Conservation (phyloP, 179 eudicot species). For the Carnegiea gigantea region DNA sequence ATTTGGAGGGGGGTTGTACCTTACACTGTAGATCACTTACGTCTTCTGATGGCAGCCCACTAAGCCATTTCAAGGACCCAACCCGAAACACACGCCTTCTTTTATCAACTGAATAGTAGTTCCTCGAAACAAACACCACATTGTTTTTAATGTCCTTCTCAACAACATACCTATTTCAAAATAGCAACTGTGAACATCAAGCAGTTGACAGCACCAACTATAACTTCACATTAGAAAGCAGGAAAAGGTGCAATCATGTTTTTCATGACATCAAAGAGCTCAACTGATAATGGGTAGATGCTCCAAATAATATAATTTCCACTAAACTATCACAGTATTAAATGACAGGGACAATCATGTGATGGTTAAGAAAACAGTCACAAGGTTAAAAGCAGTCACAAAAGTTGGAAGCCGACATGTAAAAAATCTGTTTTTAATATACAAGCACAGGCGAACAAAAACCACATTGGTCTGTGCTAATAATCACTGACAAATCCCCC, state of each 20-base stretch:
- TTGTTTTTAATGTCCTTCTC: slow-evolving; percentile 85
- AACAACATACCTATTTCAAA: slow-evolving; percentile 73
- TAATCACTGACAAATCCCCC: too few species aligned
- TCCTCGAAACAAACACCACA: slow-evolving; percentile 85
- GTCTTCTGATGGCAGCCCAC: slow-evolving; percentile 45
- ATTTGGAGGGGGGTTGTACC: slow-evolving; percentile 34
- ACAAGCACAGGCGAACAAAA: background rate
- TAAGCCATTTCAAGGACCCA: slow-evolving; percentile 87
- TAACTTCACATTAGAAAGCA: background rate
- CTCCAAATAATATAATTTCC: background rate
- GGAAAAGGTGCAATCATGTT: background rate
- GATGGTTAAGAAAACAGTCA: background rate
- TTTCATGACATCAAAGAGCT: background rate
- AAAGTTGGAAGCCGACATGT: background rate
- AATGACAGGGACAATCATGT: too few species aligned
- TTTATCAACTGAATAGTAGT: slow-evolving; percentile 82
- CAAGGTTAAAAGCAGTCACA: background rate
- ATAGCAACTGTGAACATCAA: background rate
- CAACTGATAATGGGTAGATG: background rate
- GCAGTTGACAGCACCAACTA: background rate
- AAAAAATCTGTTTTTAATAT: background rate
- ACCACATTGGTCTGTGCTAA: too few species aligned
- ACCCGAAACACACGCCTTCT: slow-evolving; percentile 86
- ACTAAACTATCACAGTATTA: background rate
- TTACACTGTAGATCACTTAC: slow-evolving; percentile 67